Evolutionary conservation across 768 basidiomycete species (phyloP), one percentile per base, ranked within the genome.

Genomic region (Cubamyces lactineus): DNA sequence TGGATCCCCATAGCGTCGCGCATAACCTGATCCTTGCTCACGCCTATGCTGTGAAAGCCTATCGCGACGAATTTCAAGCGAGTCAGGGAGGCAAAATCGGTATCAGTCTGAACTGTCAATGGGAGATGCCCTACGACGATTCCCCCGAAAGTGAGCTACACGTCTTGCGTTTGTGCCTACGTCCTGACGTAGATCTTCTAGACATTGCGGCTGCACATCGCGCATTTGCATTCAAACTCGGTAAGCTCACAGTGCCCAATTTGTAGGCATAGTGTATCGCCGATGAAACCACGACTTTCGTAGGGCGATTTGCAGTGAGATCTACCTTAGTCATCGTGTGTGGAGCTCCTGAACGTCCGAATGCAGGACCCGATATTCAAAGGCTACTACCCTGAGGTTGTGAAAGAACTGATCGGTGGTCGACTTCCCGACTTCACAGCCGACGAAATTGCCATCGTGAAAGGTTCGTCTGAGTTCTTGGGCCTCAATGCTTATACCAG

Each of bases 51-150:
- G 85, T 85, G 41, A 85, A 89, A 67, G 66, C 85, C 6, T 92
- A 91, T 67, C 83, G 87, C 28, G 81, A 86, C 17, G 73, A 86
- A 56, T 92, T 84, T 79, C 85, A 88, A 73, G 62, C 79, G 3
- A 73, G 58, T 0, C 88, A 91, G 70, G 77, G 81, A 2, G 91
- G 89, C 24, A 76, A 80, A 63, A 88, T 91, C 63, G 89, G 89
- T 8, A 90, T 92, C 68, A 91, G 90, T 0, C 76, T 91, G 40
- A 91, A 91, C 66, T 86, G 86, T 17, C 86, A 89, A 69, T 90
- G 87, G 87, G 78, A 82, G 38, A 84, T 86, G 71, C 89, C 91
- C 2, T 91, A 85, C 63, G 87, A 90, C 64, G 81, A 88, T 62
- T 78, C 73, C 26, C 84, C 82, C 9, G 84, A 86, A 67, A 91